A percentile compares a stretch with the other conserved stretches of the same genome.
Conservation (phyloP, 192 early-diverging fungal species). For the Coemansia interrupta region DNA sequence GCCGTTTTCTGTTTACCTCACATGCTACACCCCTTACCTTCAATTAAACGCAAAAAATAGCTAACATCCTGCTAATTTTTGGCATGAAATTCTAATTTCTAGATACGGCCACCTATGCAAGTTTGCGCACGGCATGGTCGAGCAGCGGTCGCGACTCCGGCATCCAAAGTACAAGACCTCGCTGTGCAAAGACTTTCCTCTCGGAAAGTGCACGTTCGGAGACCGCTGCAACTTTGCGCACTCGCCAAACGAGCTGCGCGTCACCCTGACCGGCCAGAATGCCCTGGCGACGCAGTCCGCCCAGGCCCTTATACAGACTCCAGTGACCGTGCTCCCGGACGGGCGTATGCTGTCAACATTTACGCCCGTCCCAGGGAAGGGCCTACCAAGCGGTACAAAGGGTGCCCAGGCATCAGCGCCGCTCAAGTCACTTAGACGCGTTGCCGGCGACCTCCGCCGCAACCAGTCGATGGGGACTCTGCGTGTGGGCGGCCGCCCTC, state of each 20-base stretch:
- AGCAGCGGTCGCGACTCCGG: slow-evolving; percentile 75
- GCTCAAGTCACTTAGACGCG: neutral
- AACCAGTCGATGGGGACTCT: slow-evolving; percentile 49
- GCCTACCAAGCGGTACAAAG: neutral
- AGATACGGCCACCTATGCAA: slow-evolving; percentile 91
- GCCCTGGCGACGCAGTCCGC: slow-evolving; percentile 3
- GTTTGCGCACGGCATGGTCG: slow-evolving; percentile 82
- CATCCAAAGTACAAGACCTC: slow-evolving; percentile 96
- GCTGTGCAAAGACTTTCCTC: slow-evolving; percentile 85
- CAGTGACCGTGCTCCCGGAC: slow-evolving; percentile 36
- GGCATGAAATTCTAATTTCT: slow-evolving; percentile 6
- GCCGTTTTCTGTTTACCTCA: too few species aligned
- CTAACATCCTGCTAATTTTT: too few species aligned
- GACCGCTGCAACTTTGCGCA: slow-evolving; percentile 95
- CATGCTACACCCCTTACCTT: too few species aligned
- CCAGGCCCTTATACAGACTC: slow-evolving; percentile 25
- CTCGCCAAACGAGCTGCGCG: slow-evolving; percentile 51
- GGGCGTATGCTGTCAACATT: slow-evolving; percentile 35
- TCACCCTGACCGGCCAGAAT: neutral
- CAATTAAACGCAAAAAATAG: too few species aligned
- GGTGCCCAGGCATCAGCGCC: neutral
- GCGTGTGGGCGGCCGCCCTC: slow-evolving; percentile 7
- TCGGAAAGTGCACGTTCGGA: slow-evolving; percentile 89
- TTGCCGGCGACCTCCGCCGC: slow-evolving; percentile 30
- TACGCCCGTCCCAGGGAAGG: slow-evolving; percentile 19